Evolutionary conservation across 768 basidiomycete species (phyloP).

Genomic region (Trichaptum fuscoviolaceum): DNA sequence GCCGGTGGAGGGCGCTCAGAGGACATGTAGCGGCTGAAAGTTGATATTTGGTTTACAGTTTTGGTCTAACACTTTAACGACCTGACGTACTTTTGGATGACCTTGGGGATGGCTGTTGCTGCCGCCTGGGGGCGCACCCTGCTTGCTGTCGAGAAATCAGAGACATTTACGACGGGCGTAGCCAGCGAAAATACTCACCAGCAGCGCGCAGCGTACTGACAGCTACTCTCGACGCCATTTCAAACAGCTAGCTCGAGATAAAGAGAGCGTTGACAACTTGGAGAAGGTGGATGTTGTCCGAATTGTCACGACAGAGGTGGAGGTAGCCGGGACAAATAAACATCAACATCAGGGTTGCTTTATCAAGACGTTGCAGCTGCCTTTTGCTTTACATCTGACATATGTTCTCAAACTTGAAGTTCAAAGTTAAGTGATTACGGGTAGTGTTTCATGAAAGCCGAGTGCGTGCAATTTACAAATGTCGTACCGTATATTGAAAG

Average conservation of each 20-base stretch:
- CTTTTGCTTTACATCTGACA: too few relatives aligned
- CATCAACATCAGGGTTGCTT: not conserved
- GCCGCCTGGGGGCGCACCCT: not conserved
- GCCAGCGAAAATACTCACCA: not conserved
- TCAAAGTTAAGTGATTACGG: too few relatives aligned
- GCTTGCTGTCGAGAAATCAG: not conserved
- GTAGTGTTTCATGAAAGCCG: too few relatives aligned
- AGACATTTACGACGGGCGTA: not conserved
- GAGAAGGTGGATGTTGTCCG: not conserved
- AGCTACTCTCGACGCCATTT: not conserved
- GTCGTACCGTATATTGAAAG: too few relatives aligned
- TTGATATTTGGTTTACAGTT: not conserved
- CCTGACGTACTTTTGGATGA: not conserved
- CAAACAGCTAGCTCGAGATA: not conserved
- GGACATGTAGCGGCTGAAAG: not conserved
- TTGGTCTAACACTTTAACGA: not conserved
- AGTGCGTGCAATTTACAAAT: too few relatives aligned
- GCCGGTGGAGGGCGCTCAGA: conserved; percentile 46
- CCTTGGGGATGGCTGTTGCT: not conserved
- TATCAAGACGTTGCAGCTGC: not conserved
- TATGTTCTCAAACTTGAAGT: too few relatives aligned
- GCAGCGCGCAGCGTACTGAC: not conserved
- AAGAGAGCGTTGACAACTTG: not conserved
- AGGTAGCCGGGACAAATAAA: not conserved
- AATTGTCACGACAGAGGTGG: not conserved